Percentiles rank a stretch among this genome's conserved stretches.
Conservation (phyloP, 352 stramenopile species). For the Phytopythium chamaehyphon region DNA sequence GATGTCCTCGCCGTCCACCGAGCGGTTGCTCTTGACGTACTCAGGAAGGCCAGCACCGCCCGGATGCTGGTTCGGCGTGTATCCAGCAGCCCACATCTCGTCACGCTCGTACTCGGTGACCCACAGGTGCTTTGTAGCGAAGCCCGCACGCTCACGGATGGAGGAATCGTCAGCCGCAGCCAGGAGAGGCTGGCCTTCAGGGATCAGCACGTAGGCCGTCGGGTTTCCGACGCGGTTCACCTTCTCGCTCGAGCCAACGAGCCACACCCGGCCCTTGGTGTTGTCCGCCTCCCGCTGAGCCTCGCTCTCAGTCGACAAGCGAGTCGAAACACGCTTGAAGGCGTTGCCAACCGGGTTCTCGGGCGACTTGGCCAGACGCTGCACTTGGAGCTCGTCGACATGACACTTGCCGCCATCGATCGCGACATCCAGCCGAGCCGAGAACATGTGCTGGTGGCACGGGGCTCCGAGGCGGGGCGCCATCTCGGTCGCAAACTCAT, state of each 20-base stretch:
- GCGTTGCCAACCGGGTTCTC: constrained; percentile 60
- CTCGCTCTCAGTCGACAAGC: constrained; percentile 43
- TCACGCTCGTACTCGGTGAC: constrained; percentile 56
- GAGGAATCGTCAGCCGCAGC: constrained; percentile 42
- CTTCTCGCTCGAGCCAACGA: constrained; percentile 53
- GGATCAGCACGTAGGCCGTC: constrained; percentile 51
- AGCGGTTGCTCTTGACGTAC: constrained; percentile 50
- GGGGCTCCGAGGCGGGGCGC: constrained; percentile 54
- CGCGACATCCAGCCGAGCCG: constrained; percentile 64
- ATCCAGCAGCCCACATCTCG: constrained; percentile 64
- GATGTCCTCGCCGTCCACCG: constrained; percentile 56
- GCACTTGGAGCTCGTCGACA: constrained; percentile 50
- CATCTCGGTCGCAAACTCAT: constrained; percentile 40
- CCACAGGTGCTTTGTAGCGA: constrained; percentile 68
- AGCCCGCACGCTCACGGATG: constrained; percentile 48
- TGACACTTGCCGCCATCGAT: constrained; percentile 53
- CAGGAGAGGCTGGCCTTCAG: constrained; percentile 47
- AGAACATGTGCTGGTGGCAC: constrained; percentile 80
- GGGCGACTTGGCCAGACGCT: constrained; percentile 29
- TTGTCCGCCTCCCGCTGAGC: constrained; percentile 40
- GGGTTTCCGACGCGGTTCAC: constrained; percentile 53
- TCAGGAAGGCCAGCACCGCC: constrained; percentile 42
- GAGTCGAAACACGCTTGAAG: constrained; percentile 43
- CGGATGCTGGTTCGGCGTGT: constrained; percentile 62
- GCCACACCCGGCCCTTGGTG: constrained; percentile 49